A percentile compares a stretch with the other conserved stretches of the same genome.
Evolutionary conservation across 805 yeast genomes (phyloP).

Genomic region (Teunomyces barrocoloradensis): DNA sequence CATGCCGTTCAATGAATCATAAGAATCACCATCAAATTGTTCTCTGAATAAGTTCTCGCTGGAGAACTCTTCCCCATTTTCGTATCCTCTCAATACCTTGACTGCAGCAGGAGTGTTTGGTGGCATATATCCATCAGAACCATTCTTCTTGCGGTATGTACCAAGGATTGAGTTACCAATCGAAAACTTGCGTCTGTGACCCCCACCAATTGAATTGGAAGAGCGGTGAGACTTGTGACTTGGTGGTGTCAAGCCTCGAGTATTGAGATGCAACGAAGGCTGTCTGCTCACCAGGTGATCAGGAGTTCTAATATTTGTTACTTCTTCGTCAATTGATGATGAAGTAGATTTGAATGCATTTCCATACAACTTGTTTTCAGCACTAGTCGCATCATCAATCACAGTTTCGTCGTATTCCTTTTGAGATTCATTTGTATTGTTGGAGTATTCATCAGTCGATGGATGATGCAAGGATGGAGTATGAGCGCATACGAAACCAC

Average conservation of each 20-base stretch:
- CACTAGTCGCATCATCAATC: slow-evolving; percentile 20
- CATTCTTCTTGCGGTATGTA: slow-evolving; percentile 47
- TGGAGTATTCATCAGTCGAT: slow-evolving; percentile 10
- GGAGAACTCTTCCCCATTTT: slow-evolving; percentile 29
- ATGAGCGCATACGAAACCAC: slow-evolving; percentile 87
- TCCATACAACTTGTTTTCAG: slow-evolving; percentile 36
- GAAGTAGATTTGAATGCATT: slow-evolving; percentile 40
- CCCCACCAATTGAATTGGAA: slow-evolving; percentile 34
- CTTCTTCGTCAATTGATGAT: slow-evolving; percentile 22
- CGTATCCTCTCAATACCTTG: slow-evolving; percentile 27
- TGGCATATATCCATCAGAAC: slow-evolving; percentile 39
- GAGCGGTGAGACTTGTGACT: slow-evolving; percentile 33
- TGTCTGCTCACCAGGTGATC: slow-evolving; percentile 33
- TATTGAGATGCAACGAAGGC: slow-evolving; percentile 35
- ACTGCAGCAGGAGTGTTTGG: slow-evolving; percentile 59
- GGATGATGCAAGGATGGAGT: slow-evolving; percentile 43
- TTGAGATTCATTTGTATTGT: slow-evolving; percentile 16
- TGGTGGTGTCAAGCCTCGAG: slow-evolving; percentile 30
- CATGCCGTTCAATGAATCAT: slow-evolving; percentile 53
- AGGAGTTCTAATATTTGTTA: slow-evolving; percentile 24
- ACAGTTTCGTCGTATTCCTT: slow-evolving; percentile 15
- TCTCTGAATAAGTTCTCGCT: slow-evolving; percentile 22
- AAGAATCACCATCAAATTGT: slow-evolving; percentile 54
- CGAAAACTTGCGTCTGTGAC: slow-evolving; percentile 62
- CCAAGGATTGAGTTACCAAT: slow-evolving; percentile 56